Percentiles rank a stretch among this genome's conserved stretches.
phyloP scores from a whole-genome alignment of 805 yeast genomes.

The Candida xyloterini region DNA sequence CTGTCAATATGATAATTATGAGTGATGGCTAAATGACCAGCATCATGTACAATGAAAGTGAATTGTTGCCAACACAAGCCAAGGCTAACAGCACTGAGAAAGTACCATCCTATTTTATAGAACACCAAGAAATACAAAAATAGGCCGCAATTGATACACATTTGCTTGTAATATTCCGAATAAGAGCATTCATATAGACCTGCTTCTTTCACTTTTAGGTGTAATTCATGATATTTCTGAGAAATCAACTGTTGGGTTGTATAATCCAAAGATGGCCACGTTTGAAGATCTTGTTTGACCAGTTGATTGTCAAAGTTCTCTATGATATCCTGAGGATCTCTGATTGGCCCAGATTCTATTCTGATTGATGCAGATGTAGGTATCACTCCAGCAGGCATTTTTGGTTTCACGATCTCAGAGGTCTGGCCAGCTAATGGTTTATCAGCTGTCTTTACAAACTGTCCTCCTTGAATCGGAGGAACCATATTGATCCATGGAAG shows the following conservation, averaged over 20 bases:
- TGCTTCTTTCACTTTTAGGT: constrained; percentile 47
- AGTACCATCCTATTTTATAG: constrained; percentile 43
- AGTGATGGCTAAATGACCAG: constrained; percentile 82
- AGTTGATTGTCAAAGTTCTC: constrained; percentile 56
- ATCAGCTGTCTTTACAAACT: constrained; percentile 33
- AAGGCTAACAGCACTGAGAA: constrained; percentile 57
- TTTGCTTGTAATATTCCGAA: constrained; percentile 68
- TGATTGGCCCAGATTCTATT: constrained; percentile 31
- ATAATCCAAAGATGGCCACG: constrained; percentile 64
- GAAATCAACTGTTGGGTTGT: constrained; percentile 60
- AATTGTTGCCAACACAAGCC: constrained; percentile 89
- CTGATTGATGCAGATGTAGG: constrained; percentile 33
- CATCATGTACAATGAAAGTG: constrained; percentile 85
- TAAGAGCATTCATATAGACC: constrained; percentile 75
- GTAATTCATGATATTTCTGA: constrained; percentile 57
- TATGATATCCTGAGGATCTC: constrained; percentile 54
- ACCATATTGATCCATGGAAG: constrained; percentile 67
- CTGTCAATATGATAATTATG: constrained; percentile 78
- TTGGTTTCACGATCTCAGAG: constrained; percentile 43
- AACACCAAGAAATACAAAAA: constrained; percentile 49
- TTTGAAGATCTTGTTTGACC: constrained; percentile 52
- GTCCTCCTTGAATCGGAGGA: constrained; percentile 89
- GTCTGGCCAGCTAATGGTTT: constrained; percentile 39
- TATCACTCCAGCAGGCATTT: constrained; percentile 47
- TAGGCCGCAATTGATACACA: constrained; percentile 54